Base-by-base conservation (phyloP, 2,329 filamentous ascomycete genomes). In the Colletotrichum cereale region DNA sequence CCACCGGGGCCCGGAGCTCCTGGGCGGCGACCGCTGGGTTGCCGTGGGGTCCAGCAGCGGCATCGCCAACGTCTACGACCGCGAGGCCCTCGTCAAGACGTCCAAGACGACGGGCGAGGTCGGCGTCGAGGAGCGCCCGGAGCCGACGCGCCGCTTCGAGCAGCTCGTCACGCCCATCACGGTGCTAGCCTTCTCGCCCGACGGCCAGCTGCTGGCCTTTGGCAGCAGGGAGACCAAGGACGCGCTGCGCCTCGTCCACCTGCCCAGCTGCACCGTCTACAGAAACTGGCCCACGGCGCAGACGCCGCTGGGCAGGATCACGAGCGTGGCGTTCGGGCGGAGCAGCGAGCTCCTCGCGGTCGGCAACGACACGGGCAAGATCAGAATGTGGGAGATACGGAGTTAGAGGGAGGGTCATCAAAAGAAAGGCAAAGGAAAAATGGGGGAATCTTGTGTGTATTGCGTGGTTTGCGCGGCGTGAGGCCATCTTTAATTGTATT, bases 231-330 rank as follows among this genome's bases (percentile, higher is more conserved):
- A 93, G 87, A 97, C 97, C 87, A 92, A 92, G 79, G 95, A 98
- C 82, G 94, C 95, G 0, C 83, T 99, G 80, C 88, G 93, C 77
- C 84, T 99, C 75, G 94, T 96, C 40, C 96, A 99, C 81, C 84
- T 99, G 75, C 95, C 96, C 0, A 95, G 90, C 75, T 97, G 95
- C 81, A 97, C 95, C 1, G 94, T 98, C 26, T 99, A 96, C 86
- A 91, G 92, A 77, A 99, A 99, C 82, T 99, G 96, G 96, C 96
- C 96, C 31, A 99, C 96, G 65, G 89, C 91, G 74, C 91, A 93
- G 80, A 99, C 96, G 67, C 95, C 95, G 0, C 82, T 99, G 73
- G 96, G 96, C 0, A 88, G 94, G 71, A 91, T 98, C 75, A 93
- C 93, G 2, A 86, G 90, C 1, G 89, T 95, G 71, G 91, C 93